Base-by-base conservation (phyloP, 139 green algal genomes). In the Zygnema circumcarinatum region DNA sequence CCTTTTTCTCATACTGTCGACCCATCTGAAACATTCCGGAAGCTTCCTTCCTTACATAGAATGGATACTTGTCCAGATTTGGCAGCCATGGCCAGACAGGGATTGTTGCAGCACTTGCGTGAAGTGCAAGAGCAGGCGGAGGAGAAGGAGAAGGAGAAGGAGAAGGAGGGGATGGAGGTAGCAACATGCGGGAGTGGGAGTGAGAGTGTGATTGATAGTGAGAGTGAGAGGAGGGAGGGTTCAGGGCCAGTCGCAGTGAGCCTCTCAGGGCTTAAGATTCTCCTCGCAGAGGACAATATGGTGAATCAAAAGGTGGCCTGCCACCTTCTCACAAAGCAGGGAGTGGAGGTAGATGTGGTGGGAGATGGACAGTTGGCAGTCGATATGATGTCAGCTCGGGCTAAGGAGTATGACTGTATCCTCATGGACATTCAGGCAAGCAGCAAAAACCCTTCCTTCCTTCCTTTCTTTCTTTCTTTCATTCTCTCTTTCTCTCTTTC, bases 351-450 rank as follows among this genome's bases (percentile, higher is more conserved):
- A 2, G 76, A 86, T 36, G 85, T 84, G 35, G 85, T 68, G 20
- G 47, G 40, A 40, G 62, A 90, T 54, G 85, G 85, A 35, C 47
- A 67, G 29, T 35, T 87, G 56, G 85, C 56, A n/a, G 38, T 90
- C 20, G 74, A 86, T 67, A 31, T 40, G 21, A 35, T 68, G 69
- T 52, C 69, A 25, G 16, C 69, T 22, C 7, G 35, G 16, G 69
- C 16, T n/a, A 52, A 39, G 69, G 35, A 78, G 3, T 90, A 78
- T 73, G 85, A 90, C 78, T 32, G 79, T 52, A 25, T 86, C 7
- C 79, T 90, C 38, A 90, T 90, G 85, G 85, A 90, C 62, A 54
- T 90, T 35, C 62, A 86, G 80, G 80, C 69, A 31, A n/a, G 35
- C 11, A n/a, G n/a, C n/a, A n/a, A n/a, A n/a, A n/a, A n/a, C n/a